A percentile compares a stretch with the other conserved stretches of the same genome.
These are phyloP conservation scores for Fusarium humuli DNA, from an alignment of 2,329 filamentous ascomycete genomes.

Conservation along the genomic window DNA sequence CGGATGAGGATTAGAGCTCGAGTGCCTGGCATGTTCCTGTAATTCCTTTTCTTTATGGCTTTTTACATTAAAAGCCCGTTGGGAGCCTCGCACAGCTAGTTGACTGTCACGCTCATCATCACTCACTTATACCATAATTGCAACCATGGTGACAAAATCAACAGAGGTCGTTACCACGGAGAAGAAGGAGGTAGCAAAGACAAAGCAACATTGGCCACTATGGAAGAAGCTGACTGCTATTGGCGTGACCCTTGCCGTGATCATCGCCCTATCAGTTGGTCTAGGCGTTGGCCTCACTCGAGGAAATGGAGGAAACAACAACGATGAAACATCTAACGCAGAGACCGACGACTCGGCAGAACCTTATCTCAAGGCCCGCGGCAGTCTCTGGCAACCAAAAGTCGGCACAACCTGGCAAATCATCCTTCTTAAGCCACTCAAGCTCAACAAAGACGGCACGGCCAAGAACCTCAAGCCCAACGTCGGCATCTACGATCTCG, in stretches of 20 bases:
- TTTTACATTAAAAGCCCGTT: conserved; percentile 11
- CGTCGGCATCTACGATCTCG: conserved; percentile 62
- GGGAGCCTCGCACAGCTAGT: background rate
- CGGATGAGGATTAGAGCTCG: conserved; percentile 33
- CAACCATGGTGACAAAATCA: conserved; percentile 19
- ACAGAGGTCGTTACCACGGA: conserved; percentile 5
- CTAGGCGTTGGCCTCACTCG: conserved; percentile 65
- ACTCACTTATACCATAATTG: background rate
- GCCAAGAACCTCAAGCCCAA: conserved; percentile 53
- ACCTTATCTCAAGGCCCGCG: conserved; percentile 36
- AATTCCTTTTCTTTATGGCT: background rate
- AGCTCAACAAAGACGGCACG: conserved; percentile 55
- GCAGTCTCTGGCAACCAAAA: conserved; percentile 62
- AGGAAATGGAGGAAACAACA: conserved; percentile 43
- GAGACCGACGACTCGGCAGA: conserved; percentile 40
- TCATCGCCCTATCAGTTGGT: conserved; percentile 63
- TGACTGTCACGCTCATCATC: background rate
- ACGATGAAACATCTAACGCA: conserved; percentile 25
- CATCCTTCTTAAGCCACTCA: conserved; percentile 60
- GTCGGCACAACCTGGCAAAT: conserved; percentile 71
- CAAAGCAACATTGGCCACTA: conserved; percentile 42
- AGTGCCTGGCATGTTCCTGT: conserved; percentile 22
- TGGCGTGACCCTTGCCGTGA: conserved; percentile 42
- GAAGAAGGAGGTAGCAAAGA: conserved; percentile 14
- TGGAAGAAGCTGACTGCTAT: conserved; percentile 49